Base-by-base conservation (phyloP, 108 stramenopile species). In the Chaetoceros tenuissimus region DNA sequence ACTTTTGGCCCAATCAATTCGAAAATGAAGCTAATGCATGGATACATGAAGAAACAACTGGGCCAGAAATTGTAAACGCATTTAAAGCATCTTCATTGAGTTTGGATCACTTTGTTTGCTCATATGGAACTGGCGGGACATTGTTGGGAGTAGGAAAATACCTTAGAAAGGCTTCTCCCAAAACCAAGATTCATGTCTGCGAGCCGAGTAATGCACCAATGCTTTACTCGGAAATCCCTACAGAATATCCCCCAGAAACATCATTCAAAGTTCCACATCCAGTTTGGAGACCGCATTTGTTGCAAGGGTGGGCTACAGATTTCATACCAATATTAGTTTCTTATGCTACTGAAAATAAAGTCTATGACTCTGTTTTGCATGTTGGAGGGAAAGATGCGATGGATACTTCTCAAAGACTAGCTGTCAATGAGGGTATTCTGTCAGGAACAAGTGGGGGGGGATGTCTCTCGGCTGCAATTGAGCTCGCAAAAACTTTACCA, bases 301-400 rank as follows among this genome's bases (percentile, higher is more conserved):
- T 64, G 34, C 83, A 79, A 67, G 84, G 89, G 54, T 80, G 85
- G 89, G 77, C 81, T 50, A 60, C 89, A 46, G 89, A 91, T 62
- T 87, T 91, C 44, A 91, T 91, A 66, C 85, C 89, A 17, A 62
- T 65, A 25, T 65, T 87, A 23, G 51, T 87, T 28, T 71, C 69
- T 29, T 57, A 77, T 27, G 85, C 71, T 26, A 29, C 60, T 26
- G 57, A 64, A 13, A 48, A 49, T 19, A 64, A 53, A 18, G 47
- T 71, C 7, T 52, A 67, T 22, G 80, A 89, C 51, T 74, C 83
- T 20, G 48, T 74, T 8, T 31, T 85, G 13, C 60, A 61, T 20
- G 66, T 74, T 58, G 68, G 72, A 10, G 82, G 67, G 19, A 69
- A 66, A 8, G 82, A 56, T 8, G 86, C 78, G 18, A 65, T 87